Evolutionary conservation across 768 basidiomycete genomes (phyloP), one percentile per base, ranked within the genome.

Genomic region (Pleurotus tuoliensis): DNA sequence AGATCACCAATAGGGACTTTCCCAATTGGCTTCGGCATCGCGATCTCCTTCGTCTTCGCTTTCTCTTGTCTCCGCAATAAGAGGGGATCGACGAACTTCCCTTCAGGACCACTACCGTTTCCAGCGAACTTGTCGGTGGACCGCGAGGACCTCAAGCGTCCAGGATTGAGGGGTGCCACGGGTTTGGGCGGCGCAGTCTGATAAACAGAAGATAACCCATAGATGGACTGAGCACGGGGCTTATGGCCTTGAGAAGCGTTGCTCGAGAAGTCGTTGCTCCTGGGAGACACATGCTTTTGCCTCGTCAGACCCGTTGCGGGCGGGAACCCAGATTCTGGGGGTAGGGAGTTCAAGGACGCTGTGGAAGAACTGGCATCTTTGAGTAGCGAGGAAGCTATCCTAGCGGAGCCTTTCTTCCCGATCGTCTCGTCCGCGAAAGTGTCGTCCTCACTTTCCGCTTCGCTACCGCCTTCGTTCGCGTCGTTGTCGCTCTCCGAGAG

Each of bases 11-110:
- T 79, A 0, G 88, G 83, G 12, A 89, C 80, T 73, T 91, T 92
- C 53, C 76, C 82, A 66, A 66, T 61, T 56, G 81, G 69, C 54
- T 72, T 73, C 15, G 81, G 73, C 61, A 75, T 75, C 3, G 74
- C 80, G 39, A 75, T 71, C 59, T 76, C 77, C 43, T 65, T 74
- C 43, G 61, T 64, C 7, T 67, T 66, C 62, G 76, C 76, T 53
- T 75, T 79, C 69, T 81, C 79, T 71, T 90, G 87, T 62, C 78
- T 83, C 64, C 91, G 78, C 66, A 87, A 63, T 43, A 87, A 69
- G 46, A 92, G 72, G 45, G 92, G 91, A 65, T 94, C 91, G 16
- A 93, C 83, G 66, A 94, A 94, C 68, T 78, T 83, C 24, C 73
- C 73, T 37, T 54, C 55, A 9, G 40, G 54, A 45, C 34, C 27